Evolutionary conservation across 140 eudicot species (phyloP).

Genomic region (Cichorium intybus): DNA sequence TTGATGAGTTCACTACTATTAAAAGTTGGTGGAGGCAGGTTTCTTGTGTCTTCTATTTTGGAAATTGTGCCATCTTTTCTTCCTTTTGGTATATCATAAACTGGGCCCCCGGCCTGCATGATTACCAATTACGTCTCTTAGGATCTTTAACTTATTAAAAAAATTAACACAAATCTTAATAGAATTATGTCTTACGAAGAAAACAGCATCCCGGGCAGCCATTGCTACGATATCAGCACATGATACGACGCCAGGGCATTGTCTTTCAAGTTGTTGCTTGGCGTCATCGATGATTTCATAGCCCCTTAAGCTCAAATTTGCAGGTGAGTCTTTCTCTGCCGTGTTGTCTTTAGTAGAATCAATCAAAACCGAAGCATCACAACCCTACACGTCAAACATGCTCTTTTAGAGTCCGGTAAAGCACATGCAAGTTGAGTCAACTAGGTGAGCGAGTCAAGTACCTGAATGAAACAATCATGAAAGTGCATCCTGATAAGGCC

Average conservation of each 20-base stretch:
- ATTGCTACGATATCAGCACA: slow-evolving; percentile 93
- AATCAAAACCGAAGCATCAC: slow-evolving; percentile 80
- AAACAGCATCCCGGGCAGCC: slow-evolving; percentile 95
- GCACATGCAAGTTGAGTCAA: not conserved
- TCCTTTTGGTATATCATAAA: slow-evolving; percentile 82
- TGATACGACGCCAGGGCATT: slow-evolving; percentile 90
- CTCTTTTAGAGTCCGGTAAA: not conserved
- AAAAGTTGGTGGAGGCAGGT: slow-evolving; percentile 70
- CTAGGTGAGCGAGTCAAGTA: slow-evolving; percentile 1
- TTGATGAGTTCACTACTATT: slow-evolving; percentile 60
- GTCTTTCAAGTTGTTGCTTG: slow-evolving; percentile 58
- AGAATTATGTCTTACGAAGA: slow-evolving; percentile 59
- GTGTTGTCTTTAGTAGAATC: slow-evolving; percentile 83
- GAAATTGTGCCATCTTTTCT: slow-evolving; percentile 93
- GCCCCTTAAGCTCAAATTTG: slow-evolving; percentile 86
- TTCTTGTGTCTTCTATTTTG: slow-evolving; percentile 78
- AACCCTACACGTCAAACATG: slow-evolving; percentile 47
- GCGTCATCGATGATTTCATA: slow-evolving; percentile 77
- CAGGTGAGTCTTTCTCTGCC: slow-evolving; percentile 97
- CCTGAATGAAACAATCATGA: slow-evolving; percentile 94
- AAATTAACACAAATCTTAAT: no score
- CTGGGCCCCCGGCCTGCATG: slow-evolving; percentile 77
- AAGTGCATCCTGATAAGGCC: slow-evolving; percentile 87
- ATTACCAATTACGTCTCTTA: no score
- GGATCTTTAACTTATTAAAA: no score